Evolutionary conservation across 768 basidiomycete species (phyloP), one percentile per base, ranked within the genome.

Genomic region (Harrya chromipes): DNA sequence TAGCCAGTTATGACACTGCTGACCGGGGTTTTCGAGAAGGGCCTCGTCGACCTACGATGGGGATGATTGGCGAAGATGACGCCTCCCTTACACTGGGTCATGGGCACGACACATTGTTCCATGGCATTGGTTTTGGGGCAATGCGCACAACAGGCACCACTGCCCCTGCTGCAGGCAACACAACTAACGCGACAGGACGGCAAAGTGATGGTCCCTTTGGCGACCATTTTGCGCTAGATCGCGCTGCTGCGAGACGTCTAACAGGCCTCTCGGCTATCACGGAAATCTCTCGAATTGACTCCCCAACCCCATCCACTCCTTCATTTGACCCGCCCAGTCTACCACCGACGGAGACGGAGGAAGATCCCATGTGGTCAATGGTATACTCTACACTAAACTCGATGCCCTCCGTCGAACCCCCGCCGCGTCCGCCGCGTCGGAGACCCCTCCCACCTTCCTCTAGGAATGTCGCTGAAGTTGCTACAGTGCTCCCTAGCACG

Each of bases 291-390:
- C 46, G 24, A 56, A 20, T 11, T 17, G 40, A 46, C 37, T 49
- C 46, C 11, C 43, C 46, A 8, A 29, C 73, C 36, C 73, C 70
- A 40, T 78, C 77, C 17, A 76, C 73, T 40, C 78, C 79, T 40
- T 79, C 81, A 0, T 71, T 79, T 24, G 78, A 80, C 54, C 75
- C 79, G 9, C 64, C 73, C 1, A 74, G 70, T 49, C 59, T 80
- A 14, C 73, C 74, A 21, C 65, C 66, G 13, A 55, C 47, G 33
- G 67, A 68, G n/a, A 37, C 23, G 7, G 49, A 50, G 31, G n/a
- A 21, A 17, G 13, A 46, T 4, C 14, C 10, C 14, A 43, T 29
- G 14, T 71, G 72, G 38, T 64, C 43, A n/a, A 29, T 44, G 14
- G 17, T 49, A 35, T 19, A 41, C 19, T 41, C 54, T 21, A 21